These are phyloP conservation scores for Deuterostichococcus epilithicus DNA, from an alignment of 139 green algal genomes.

Conservation along the genomic window DNA sequence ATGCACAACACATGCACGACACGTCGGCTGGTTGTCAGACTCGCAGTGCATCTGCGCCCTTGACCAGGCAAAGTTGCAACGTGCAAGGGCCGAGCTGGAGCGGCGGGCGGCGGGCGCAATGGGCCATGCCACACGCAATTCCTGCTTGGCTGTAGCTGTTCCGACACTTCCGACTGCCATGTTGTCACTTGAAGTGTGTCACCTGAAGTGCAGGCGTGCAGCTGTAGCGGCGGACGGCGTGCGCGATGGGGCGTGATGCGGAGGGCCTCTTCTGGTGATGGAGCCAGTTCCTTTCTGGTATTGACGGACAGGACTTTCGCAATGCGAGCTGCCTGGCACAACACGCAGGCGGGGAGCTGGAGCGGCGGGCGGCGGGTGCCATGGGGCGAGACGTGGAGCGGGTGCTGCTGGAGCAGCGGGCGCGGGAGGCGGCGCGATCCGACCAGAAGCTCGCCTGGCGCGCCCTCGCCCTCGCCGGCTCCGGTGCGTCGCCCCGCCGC, in stretches of 20 bases:
- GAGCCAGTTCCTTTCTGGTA: background rate
- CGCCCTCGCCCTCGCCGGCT: constrained; percentile 13
- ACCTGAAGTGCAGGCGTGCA: too few species aligned
- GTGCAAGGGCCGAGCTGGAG: background rate
- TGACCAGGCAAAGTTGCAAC: too few species aligned
- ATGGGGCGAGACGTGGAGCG: constrained; percentile 4
- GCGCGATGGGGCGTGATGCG: too few species aligned
- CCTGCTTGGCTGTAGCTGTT: too few species aligned
- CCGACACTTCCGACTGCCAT: too few species aligned
- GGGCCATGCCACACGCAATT: background rate
- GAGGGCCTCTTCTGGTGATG: background rate
- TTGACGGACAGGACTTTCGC: background rate
- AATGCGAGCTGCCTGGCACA: background rate
- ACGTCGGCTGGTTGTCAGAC: too few species aligned
- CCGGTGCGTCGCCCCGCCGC: background rate
- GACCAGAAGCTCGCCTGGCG: constrained; percentile 24
- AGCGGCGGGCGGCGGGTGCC: background rate
- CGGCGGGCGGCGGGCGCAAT: background rate
- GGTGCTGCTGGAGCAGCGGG: background rate
- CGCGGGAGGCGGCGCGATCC: constrained; percentile 7
- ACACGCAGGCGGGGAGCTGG: background rate
- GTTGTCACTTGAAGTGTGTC: too few species aligned
- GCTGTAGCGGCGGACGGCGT: too few species aligned
- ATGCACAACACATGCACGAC: too few species aligned
- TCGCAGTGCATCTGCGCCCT: too few species aligned